Evolutionary conservation across 2,329 filamentous ascomycete genomes (phyloP).

Genomic region (Purpureocillium takamizusanense): DNA sequence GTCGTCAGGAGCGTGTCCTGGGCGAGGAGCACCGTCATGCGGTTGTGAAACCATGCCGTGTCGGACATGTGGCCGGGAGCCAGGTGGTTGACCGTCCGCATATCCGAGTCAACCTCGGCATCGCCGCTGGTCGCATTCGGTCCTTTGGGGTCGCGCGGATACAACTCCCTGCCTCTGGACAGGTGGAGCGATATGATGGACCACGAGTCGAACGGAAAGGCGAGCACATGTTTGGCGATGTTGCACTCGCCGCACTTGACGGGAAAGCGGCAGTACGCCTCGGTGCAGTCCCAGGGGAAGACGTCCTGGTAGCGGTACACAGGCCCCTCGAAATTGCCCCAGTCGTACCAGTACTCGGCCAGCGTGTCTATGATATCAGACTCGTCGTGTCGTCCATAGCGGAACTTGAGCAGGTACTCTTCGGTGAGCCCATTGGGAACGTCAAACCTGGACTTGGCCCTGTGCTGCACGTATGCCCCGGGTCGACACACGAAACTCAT

Average conservation of each 20-base stretch:
- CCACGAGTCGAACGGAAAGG: constrained; percentile 35
- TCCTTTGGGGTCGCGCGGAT: constrained; percentile 12
- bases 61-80: constrained; percentile 10
- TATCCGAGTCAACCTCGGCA: no score
- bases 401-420: constrained; percentile 30
- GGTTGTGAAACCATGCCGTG: constrained; percentile 24
- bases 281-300: constrained; percentile 39
- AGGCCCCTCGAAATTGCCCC: constrained; percentile 27
- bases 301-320: constrained; percentile 30
- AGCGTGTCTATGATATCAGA: constrained; percentile 32
- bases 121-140: no score
- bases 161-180: constrained; percentile 22
- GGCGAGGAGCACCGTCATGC: constrained; percentile 23
- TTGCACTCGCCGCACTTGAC: constrained; percentile 29
- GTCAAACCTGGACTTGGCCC: constrained; percentile 21
- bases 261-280: constrained; percentile 28
- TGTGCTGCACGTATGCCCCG: constrained; percentile 14
- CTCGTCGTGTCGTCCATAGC: constrained; percentile 28
- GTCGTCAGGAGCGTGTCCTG: constrained; percentile 18
- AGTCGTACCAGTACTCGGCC: constrained; percentile 37
- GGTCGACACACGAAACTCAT: constrained; percentile 29
- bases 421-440: constrained; percentile 31
- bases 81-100: constrained; percentile 6
- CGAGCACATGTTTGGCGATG: constrained; percentile 33
- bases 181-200: constrained; percentile 30